Evolutionary conservation across 495 filamentous ascomycete species (phyloP).

Genomic region (Penicillium maclennaniae): DNA sequence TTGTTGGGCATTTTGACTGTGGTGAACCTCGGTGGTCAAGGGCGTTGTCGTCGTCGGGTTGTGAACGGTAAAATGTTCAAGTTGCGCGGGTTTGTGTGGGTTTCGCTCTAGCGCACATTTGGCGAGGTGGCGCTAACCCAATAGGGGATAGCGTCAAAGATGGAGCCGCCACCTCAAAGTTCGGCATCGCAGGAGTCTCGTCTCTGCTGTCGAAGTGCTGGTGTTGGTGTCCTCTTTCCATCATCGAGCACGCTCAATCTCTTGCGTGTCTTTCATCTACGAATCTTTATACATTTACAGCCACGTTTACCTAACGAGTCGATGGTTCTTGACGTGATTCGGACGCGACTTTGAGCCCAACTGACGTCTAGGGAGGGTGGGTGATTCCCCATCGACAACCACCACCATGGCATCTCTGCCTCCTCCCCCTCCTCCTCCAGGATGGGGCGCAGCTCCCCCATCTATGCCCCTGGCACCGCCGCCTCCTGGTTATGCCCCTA

Average conservation of each 20-base stretch:
- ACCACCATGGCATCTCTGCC: conserved; percentile 72
- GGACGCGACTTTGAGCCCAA: conserved; percentile 38
- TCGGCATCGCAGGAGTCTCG: conserved; percentile 30
- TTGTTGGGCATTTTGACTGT: conserved; percentile 62
- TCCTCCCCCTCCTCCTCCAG: conserved; percentile 75
- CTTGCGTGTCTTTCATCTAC: neutral
- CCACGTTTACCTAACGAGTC: conserved; percentile 9
- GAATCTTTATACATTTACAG: neutral
- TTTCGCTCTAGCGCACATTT: conserved; percentile 50
- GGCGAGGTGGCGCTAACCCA: conserved; percentile 42
- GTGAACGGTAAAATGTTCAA: conserved; percentile 41
- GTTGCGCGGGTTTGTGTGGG: conserved; percentile 48
- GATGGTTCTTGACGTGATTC: conserved; percentile 35
- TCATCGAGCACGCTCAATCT: conserved; percentile 20
- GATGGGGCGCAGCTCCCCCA: conserved; percentile 68
- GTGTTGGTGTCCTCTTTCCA: conserved; percentile 49
- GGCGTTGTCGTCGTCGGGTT: conserved; percentile 56
- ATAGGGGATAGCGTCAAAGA: conserved; percentile 25
- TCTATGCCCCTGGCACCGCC: conserved; percentile 76
- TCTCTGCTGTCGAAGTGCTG: conserved; percentile 42
- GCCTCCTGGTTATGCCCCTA: conserved; percentile 83
- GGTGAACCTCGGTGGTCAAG: conserved; percentile 45
- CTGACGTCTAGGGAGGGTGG: conserved; percentile 32
- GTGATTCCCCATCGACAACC: conserved; percentile 24
- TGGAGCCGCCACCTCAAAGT: conserved; percentile 42